These are phyloP conservation scores for Trichocladium antarcticum DNA, from an alignment of 495 filamentous ascomycete species.

Conservation along the genomic window DNA sequence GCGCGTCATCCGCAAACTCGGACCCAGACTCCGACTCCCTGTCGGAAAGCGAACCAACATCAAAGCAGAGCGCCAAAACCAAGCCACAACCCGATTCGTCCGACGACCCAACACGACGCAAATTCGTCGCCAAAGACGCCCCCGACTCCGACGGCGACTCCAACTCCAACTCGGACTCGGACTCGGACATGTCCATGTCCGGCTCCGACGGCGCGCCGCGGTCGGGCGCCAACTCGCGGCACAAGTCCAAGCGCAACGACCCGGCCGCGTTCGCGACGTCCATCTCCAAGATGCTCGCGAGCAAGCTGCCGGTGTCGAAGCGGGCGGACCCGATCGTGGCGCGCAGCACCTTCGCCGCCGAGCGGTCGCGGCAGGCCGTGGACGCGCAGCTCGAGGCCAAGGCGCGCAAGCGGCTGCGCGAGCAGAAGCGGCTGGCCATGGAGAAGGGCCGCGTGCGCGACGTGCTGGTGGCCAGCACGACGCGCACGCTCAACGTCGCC, in stretches of 20 bases:
- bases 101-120: conserved; percentile 15
- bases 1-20: conserved; percentile 23
- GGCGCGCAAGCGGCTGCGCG: conserved; percentile 63
- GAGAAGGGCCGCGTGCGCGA: conserved; percentile 84
- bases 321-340: conserved; percentile 82
- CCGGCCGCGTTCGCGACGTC: conserved; percentile 80
- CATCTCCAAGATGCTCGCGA: conserved; percentile 78
- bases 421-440: conserved; percentile 67
- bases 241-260: conserved; percentile 72
- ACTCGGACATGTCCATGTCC: conserved; percentile 4
- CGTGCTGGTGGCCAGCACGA: conserved; percentile 47
- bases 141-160: conserved; percentile 25
- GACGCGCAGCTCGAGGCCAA: conserved; percentile 70
- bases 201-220: conserved; percentile 26
- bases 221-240: conserved; percentile 14
- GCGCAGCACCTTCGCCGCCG: conserved; percentile 56
- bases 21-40: conserved; percentile 32
- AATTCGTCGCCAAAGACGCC: conserved; percentile 26
- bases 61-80: conserved; percentile 6
- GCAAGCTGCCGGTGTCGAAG: conserved; percentile 69
- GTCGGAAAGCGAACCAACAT: conserved; percentile 23
- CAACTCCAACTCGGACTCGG: conserved; percentile 15
- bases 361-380: conserved; percentile 51
- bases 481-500: conserved; percentile 29
- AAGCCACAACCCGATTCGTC: conserved; percentile 11